These are phyloP conservation scores for Xylaria acuta DNA, from an alignment of 495 filamentous ascomycete species.

Conservation along the genomic window DNA sequence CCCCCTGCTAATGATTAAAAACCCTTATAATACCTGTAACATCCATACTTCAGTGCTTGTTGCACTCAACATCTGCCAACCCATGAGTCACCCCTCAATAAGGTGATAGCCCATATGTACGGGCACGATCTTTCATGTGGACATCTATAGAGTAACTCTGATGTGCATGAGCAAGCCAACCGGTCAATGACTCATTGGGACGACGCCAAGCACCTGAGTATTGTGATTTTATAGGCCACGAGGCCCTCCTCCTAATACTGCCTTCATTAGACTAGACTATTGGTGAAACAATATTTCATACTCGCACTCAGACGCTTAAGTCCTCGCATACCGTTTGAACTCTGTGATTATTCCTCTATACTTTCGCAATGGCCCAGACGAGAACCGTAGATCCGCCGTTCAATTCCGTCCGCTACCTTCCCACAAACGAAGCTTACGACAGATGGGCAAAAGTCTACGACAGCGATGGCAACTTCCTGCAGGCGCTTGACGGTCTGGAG, in stretches of 20 bases:
- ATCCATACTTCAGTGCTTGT: background rate
- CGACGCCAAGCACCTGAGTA: background rate
- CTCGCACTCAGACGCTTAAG: background rate
- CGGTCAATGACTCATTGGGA: background rate
- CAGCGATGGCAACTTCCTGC: constrained; percentile 75
- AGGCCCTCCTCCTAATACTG: background rate
- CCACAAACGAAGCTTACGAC: constrained; percentile 44
- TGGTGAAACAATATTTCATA: background rate
- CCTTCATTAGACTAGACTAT: background rate
- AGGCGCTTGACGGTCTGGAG: constrained; percentile 69
- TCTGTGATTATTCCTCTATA: background rate
- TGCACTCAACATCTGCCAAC: background rate
- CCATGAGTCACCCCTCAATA: background rate
- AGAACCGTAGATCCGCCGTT: constrained; percentile 18
- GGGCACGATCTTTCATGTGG: background rate
- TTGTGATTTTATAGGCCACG: background rate
- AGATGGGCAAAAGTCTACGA: constrained; percentile 61
- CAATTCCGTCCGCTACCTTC: constrained; percentile 34
- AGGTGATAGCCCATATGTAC: background rate
- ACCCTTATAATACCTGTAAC: background rate
- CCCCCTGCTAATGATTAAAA: too few relatives aligned
- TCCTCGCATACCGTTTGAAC: background rate
- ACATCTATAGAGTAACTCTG: background rate
- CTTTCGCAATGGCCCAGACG: constrained; percentile 4
- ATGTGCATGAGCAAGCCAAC: background rate